These are phyloP conservation scores for Xylaria venustula DNA, from an alignment of 495 filamentous ascomycete genomes.

Conservation along the genomic window DNA sequence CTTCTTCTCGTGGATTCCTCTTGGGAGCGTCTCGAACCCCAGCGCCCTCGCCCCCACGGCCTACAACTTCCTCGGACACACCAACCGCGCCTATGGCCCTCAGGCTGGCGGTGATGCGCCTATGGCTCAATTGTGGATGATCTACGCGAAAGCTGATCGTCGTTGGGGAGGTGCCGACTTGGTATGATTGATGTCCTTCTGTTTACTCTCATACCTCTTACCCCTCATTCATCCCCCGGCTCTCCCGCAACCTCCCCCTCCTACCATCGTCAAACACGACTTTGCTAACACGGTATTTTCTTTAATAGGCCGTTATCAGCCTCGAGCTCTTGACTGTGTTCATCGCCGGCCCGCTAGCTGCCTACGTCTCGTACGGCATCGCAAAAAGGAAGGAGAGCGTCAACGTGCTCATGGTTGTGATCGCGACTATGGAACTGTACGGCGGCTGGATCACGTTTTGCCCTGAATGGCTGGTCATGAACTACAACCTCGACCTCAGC, in stretches of 20 bases:
- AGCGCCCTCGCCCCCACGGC: slow-evolving; percentile 35
- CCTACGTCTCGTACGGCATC: slow-evolving; percentile 68
- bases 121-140: slow-evolving; percentile 77
- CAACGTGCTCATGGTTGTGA: slow-evolving; percentile 67
- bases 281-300: slow-evolving; percentile 6
- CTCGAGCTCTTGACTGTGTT: slow-evolving; percentile 86
- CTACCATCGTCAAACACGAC: not conserved
- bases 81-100: slow-evolving; percentile 67
- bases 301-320: slow-evolving; percentile 61
- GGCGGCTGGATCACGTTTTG: slow-evolving; percentile 96
- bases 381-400: slow-evolving; percentile 55
- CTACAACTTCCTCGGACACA: slow-evolving; percentile 40
- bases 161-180: slow-evolving; percentile 81
- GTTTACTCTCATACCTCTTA: slow-evolving; percentile 4
- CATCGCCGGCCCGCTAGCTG: slow-evolving; percentile 68
- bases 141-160: slow-evolving; percentile 84
- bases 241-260: not conserved
- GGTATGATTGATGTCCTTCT: slow-evolving; percentile 25
- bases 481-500: slow-evolving; percentile 69
- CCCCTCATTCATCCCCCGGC: not conserved
- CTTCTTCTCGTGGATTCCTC: slow-evolving; percentile 68
- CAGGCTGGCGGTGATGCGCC: slow-evolving; percentile 61
- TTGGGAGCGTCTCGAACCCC: slow-evolving; percentile 31
- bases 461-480: slow-evolving; percentile 86
- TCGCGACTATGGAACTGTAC: slow-evolving; percentile 94